Conservation (phyloP, 1,284 basidiomycete genomes). For the Omphalotus olearius region DNA sequence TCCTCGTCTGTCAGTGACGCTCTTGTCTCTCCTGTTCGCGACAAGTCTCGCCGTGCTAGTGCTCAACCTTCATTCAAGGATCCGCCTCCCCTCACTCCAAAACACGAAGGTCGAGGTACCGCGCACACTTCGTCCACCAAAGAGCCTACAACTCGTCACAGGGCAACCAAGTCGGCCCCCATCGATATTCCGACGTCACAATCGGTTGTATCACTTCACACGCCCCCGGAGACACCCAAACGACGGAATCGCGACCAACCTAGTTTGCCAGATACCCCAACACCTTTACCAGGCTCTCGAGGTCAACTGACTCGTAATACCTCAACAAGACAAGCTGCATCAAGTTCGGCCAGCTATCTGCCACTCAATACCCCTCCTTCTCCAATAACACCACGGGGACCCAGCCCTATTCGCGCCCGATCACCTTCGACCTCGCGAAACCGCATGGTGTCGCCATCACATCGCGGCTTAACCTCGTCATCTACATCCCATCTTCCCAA, state of each 20-base stretch:
- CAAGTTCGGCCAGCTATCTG: slow-evolving; percentile 34
- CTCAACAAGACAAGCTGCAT: slow-evolving; percentile 17
- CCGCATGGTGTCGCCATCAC: slow-evolving; percentile 24
- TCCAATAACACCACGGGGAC: slow-evolving; percentile 30
- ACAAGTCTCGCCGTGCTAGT: slow-evolving; percentile 36
- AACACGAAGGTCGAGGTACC: slow-evolving; percentile 15
- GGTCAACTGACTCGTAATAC: slow-evolving; percentile 31
- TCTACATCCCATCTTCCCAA: slow-evolving; percentile 33
- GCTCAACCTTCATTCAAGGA: slow-evolving; percentile 33
- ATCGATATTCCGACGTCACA: slow-evolving; percentile 27
- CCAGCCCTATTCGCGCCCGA: slow-evolving; percentile 38
- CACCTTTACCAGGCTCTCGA: slow-evolving; percentile 37
- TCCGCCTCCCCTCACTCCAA: not conserved
- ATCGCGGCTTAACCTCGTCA: slow-evolving; percentile 28
- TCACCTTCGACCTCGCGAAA: slow-evolving; percentile 26
- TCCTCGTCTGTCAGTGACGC: slow-evolving; percentile 40
- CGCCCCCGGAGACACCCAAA: slow-evolving; percentile 23
- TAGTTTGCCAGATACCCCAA: slow-evolving; percentile 45
- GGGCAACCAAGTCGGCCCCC: slow-evolving; percentile 35
- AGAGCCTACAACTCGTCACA: slow-evolving; percentile 25
- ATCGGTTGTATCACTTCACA: slow-evolving; percentile 23
- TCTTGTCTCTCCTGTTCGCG: slow-evolving; percentile 38
- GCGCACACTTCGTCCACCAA: slow-evolving; percentile 18
- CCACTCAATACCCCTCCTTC: slow-evolving; percentile 31
- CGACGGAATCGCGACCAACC: slow-evolving; percentile 30